Base-by-base conservation (phyloP, 2,329 filamentous ascomycete genomes). In the Pseudogymnoascus sp. region DNA sequence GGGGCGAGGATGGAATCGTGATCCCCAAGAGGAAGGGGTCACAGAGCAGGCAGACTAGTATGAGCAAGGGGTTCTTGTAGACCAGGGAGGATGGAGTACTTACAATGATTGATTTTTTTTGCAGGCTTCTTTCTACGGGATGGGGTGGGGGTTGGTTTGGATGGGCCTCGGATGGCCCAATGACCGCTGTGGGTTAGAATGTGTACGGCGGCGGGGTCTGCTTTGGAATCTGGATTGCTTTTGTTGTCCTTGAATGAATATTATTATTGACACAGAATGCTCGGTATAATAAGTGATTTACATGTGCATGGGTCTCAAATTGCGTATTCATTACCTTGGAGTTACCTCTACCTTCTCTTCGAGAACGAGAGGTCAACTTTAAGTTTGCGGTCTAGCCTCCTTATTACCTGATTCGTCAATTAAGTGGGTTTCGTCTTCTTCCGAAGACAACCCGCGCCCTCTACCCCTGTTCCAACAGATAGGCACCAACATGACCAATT, bases 1-100 rank as follows among this genome's bases (percentile, higher is more conserved):
- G 57, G 4, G 57, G 34, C 25, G 67, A 66, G 34, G 67, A 65
- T 58, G 67, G 67, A 32, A 69, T 82, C 62, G 83, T 85, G 59
- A 77, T 86, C 58, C 85, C 84, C 14, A 81, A 81, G 72, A 78
- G 87, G 69, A 88, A 88, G 76, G 84, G 81, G 73, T 86, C 84
- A 73, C 74, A 86, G 74, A 80, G 77, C 64, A 79, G 84, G 70
- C 77, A 78, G 67, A 81, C 83, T 61, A 91, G 88, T 73, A 77
- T 90, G 72, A 90, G 85, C 50, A 91, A 91, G 75, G 88, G 88
- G n/a, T 91, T 91, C 70, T 76, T 91, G 73, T 90, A 61, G 59
- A 50, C 47, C 47, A 54, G 47, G 47, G 28, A 18, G 28, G 28
- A 34, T 20, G 47, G 28, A 54, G 47, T 54, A 54, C 47, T 54